Conservation (phyloP, 305 asterid genomes). For the Fraxinus greggii region DNA sequence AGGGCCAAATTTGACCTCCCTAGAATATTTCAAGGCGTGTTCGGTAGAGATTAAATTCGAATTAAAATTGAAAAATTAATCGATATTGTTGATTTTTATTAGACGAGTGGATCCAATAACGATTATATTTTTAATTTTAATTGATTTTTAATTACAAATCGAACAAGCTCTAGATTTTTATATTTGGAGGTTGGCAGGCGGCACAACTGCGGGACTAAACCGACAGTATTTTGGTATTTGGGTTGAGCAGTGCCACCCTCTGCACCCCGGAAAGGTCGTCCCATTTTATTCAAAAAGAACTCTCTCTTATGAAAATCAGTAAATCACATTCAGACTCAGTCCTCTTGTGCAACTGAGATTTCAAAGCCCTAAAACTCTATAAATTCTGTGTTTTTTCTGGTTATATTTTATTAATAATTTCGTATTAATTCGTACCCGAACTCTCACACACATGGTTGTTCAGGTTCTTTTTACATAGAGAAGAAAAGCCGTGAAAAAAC, state of each 20-base stretch:
- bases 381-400: not conserved
- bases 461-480: conserved; percentile 17
- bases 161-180: no score
- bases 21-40: no score
- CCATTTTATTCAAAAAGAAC: not conserved
- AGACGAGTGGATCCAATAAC: no score
- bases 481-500: conserved; percentile 20
- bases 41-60: no score
- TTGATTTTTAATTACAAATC: no score
- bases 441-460: conserved; percentile 2
- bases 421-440: not conserved
- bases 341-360: not conserved
- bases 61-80: no score
- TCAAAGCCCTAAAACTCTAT: not conserved
- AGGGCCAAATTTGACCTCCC: no score
- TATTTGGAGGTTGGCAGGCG: not conserved
- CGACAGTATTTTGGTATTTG: not conserved
- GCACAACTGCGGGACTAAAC: not conserved
- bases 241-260: not conserved
- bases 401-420: not conserved
- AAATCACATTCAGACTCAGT: not conserved
- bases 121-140: no score
- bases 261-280: not conserved
- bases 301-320: not conserved
- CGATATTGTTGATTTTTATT: no score